Conservation (phyloP, 2,329 filamentous ascomycete species). For the Colletotrichum cordylinicola region DNA sequence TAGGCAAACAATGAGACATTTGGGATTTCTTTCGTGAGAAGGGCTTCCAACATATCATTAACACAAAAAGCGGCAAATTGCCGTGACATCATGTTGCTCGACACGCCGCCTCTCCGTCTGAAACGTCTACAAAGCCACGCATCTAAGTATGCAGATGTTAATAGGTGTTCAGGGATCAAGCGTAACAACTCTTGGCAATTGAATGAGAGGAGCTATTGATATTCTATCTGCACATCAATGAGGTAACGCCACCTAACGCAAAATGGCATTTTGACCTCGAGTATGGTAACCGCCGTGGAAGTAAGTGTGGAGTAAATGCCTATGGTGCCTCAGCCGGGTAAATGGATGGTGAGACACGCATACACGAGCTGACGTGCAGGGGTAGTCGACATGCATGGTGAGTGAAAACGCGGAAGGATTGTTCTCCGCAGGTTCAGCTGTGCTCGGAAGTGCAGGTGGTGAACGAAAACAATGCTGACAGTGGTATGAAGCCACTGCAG, state of each 20-base stretch:
- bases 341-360: background rate
- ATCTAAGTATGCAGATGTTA: background rate
- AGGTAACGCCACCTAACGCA: background rate
- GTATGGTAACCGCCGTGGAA: background rate
- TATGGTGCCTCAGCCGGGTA: background rate
- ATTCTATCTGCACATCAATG: background rate
- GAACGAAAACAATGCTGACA: background rate
- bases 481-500: background rate
- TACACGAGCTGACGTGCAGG: slow-evolving; percentile 14
- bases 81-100: background rate
- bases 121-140: background rate
- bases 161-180: background rate
- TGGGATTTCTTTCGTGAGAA: fast-evolving
- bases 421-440: background rate
- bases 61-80: background rate
- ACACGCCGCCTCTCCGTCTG: background rate
- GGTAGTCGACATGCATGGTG: background rate
- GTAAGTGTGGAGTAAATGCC: background rate
- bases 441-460: fast-evolving
- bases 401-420: background rate
- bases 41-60: background rate
- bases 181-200: background rate
- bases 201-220: background rate
- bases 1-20: background rate
- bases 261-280: background rate